Evolutionary conservation across 1,284 basidiomycete species (phyloP).

Genomic region (Anthracocystis walkeri): DNA sequence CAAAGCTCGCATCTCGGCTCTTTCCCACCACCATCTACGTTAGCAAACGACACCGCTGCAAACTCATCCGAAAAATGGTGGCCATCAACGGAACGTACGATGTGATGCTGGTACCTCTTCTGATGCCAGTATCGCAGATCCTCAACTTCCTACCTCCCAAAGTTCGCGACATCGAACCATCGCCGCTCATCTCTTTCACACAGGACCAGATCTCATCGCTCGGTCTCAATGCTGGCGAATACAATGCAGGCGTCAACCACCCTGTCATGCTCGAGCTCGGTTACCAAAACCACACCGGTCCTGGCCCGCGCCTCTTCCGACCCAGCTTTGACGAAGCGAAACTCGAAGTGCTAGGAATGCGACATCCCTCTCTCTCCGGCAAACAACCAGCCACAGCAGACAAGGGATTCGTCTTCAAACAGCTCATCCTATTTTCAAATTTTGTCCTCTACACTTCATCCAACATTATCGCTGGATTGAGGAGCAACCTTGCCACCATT

Average conservation of each 20-base stretch:
- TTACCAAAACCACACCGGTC: conserved; percentile 45
- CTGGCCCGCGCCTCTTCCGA: conserved; percentile 44
- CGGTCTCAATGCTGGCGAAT: conserved; percentile 20
- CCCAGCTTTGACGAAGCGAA: conserved; percentile 51
- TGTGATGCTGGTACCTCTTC: conserved; percentile 44
- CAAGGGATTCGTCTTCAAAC: conserved; percentile 46
- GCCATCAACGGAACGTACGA: conserved; percentile 53
- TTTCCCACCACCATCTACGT: neutral
- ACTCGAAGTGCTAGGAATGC: conserved; percentile 46
- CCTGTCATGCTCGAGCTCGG: conserved; percentile 53
- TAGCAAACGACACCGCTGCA: neutral
- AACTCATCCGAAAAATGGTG: conserved; percentile 25
- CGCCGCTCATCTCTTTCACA: conserved; percentile 44
- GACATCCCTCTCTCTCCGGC: conserved; percentile 30
- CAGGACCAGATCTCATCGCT: conserved; percentile 30
- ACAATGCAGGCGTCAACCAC: conserved; percentile 35
- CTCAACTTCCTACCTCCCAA: conserved; percentile 49
- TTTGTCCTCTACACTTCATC: conserved; percentile 34
- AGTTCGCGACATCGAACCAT: conserved; percentile 37
- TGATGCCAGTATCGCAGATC: conserved; percentile 43
- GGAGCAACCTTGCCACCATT: conserved; percentile 34
- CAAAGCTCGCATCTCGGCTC: neutral
- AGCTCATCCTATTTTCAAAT: conserved; percentile 46
- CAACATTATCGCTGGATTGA: conserved; percentile 37
- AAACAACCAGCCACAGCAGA: conserved; percentile 35